These are phyloP conservation scores for Aspergillus nanangensis DNA, from an alignment of 495 filamentous ascomycete genomes.

Conservation along the genomic window DNA sequence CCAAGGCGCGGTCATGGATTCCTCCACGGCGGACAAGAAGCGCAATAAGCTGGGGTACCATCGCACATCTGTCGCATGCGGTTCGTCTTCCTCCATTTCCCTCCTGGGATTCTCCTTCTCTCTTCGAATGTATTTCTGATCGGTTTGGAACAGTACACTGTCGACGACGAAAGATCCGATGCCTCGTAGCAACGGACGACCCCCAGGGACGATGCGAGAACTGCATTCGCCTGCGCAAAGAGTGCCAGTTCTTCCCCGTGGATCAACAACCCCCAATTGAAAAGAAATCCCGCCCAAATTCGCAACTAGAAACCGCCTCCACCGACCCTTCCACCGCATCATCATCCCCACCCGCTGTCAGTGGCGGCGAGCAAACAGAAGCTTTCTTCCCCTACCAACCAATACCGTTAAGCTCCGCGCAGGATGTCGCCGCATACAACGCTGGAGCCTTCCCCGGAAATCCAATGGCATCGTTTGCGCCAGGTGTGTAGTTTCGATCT, in stretches of 20 bases:
- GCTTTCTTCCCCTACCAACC: conserved; percentile 39
- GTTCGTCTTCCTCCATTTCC: conserved; percentile 55
- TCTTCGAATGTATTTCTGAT: conserved; percentile 9
- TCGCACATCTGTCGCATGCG: conserved; percentile 93
- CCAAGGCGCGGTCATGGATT: conserved; percentile 45
- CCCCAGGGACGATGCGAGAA: conserved; percentile 83
- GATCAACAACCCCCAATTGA: conserved; percentile 71
- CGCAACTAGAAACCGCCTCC: conserved; percentile 38
- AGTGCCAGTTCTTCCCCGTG: conserved; percentile 91
- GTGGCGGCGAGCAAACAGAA: conserved; percentile 28
- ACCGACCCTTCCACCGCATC: conserved; percentile 40
- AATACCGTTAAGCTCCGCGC: conserved; percentile 33
- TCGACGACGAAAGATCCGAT: conserved; percentile 91
- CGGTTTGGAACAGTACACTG: conserved; percentile 66
- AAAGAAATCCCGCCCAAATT: conserved; percentile 44
- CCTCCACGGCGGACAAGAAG: conserved; percentile 64
- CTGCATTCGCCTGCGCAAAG: conserved; percentile 94
- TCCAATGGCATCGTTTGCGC: conserved; percentile 29
- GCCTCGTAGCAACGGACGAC: conserved; percentile 75
- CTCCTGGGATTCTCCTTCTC: neutral
- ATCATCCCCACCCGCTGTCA: conserved; percentile 37
- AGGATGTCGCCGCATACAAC: conserved; percentile 33
- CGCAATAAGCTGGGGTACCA: conserved; percentile 97
- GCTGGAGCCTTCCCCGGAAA: conserved; percentile 25
- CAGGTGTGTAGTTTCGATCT: conserved; percentile 25